Evolutionary conservation across 148 eudicot species (phyloP).

Genomic region (Bassia scoparia): DNA sequence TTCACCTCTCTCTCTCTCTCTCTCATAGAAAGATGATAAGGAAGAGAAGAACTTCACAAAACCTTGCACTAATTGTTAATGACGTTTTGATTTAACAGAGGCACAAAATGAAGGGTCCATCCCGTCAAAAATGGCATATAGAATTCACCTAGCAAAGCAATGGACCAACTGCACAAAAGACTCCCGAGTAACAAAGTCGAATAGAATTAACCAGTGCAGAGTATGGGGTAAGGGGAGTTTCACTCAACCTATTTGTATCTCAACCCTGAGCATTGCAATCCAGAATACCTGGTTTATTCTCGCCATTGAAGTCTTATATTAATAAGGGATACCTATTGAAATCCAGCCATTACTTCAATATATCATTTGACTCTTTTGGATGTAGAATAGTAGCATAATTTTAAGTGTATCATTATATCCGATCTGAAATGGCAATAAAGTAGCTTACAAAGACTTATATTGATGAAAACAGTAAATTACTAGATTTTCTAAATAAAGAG

Average conservation of each 20-base stretch:
- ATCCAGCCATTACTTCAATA: background rate
- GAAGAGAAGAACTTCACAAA: no score
- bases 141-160: background rate
- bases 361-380: no score
- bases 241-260: background rate
- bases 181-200: background rate
- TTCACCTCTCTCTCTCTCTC: background rate
- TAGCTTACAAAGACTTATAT: background rate
- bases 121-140: background rate
- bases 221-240: background rate
- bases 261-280: background rate
- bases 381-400: background rate
- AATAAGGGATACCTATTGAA: background rate
- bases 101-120: background rate
- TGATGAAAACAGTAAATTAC: background rate
- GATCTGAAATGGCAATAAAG: background rate
- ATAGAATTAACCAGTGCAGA: background rate
- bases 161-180: background rate
- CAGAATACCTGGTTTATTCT: background rate
- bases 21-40: no score
- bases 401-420: background rate
- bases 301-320: background rate
- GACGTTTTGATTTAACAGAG: no score
- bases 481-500: no score
- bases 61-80: no score